Evolutionary conservation across 352 stramenopile genomes (phyloP), one percentile per base, ranked within the genome.

Genomic region (Phytophthora sansomeana): DNA sequence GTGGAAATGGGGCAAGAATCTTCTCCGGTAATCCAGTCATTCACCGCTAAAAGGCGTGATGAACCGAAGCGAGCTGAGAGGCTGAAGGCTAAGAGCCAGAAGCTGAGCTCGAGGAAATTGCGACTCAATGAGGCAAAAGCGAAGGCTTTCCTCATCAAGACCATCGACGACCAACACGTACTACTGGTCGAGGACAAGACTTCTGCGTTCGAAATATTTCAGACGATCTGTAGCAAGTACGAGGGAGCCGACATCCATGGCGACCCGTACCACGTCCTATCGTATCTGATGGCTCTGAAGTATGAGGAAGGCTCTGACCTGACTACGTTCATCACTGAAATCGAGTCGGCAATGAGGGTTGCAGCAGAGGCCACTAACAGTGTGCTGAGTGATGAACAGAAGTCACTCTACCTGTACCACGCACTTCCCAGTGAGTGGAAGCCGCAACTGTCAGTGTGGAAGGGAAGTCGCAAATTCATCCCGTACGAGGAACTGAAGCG

Each of bases 211-310:
- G n/a, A n/a, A n/a, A n/a, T n/a, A n/a, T n/a, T n/a, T n/a, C n/a
- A n/a, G n/a, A n/a, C n/a, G n/a, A n/a, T n/a, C n/a, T n/a, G n/a
- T n/a, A n/a, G n/a, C n/a, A n/a, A n/a, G n/a, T n/a, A n/a, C n/a
- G n/a, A n/a, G n/a, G n/a, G n/a, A n/a, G n/a, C n/a, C n/a, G n/a
- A n/a, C n/a, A n/a, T n/a, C n/a, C n/a, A n/a, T n/a, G n/a, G n/a
- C 11, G 58, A 54, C 19, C 48, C 58, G 29, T 67, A 54, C 49
- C 55, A 49, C 49, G 53, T 67, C 58, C 58, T 53, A 28, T 21
- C 17, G 4, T 53, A 58, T 21, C 49, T 67, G 10, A 67, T 67
- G 36, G 38, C 6, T 14, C 26, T 52, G 24, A 52, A 8, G 3
- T 52, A 52, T 19, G 28, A 52, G 13, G 44, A 52, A 52, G 24